Conservation (phyloP, 129 eudicot species). For the Rutidosis leptorrhynchoides region DNA sequence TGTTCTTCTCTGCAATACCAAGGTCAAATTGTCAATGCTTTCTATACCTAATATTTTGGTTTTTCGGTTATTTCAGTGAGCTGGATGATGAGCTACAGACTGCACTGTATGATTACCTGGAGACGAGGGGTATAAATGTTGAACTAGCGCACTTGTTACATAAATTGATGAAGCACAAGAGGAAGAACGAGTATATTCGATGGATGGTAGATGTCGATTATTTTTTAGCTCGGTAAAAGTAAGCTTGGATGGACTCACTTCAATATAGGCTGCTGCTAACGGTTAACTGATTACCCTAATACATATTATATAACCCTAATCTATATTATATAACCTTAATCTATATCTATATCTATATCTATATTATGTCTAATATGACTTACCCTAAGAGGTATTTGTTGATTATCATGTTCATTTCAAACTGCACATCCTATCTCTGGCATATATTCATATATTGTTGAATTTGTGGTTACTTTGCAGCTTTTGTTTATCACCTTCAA, state of each 20-base stretch:
- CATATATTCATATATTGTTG: not conserved
- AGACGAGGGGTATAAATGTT: conserved; percentile 65
- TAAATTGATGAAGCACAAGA: conserved; percentile 53
- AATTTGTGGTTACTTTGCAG: conserved; percentile 5
- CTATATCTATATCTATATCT: no score
- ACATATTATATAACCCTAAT: no score
- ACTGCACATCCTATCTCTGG: not conserved
- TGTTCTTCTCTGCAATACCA: not conserved
- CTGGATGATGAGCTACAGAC: conserved; percentile 73
- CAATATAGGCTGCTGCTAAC: conserved; percentile 6
- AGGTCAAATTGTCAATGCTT: not conserved
- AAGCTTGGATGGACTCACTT: conserved; percentile 2
- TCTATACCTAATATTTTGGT: not conserved
- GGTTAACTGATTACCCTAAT: no score
- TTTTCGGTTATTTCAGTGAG: conserved; percentile 47
- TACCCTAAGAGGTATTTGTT: not conserved
- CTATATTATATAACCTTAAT: no score
- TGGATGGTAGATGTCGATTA: conserved; percentile 67
- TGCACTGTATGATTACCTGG: conserved; percentile 65
- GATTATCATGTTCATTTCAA: not conserved
- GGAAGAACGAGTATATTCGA: conserved; percentile 54
- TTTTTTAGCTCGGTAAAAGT: conserved; percentile 47
- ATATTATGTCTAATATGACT: no score
- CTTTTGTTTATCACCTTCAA: no score
- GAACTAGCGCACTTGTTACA: conserved; percentile 63